A percentile compares a stretch with the other conserved stretches of the same genome.
These are phyloP conservation scores for Hebeloma cylindrosporum DNA, from an alignment of 768 basidiomycete species.

Conservation along the genomic window DNA sequence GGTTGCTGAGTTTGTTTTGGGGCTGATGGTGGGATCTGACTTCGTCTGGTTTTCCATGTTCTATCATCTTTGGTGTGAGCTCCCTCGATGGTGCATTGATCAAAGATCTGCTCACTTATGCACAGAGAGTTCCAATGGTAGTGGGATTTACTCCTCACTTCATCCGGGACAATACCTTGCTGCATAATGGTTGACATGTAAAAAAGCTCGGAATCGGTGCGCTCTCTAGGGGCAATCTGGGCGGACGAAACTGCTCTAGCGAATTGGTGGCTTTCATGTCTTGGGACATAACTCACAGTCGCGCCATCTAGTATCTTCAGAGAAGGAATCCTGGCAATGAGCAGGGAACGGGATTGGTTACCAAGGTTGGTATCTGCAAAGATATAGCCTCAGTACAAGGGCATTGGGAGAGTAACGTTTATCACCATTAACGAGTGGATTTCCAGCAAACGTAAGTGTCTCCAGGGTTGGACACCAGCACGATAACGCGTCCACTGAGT, in stretches of 20 bases:
- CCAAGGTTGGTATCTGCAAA: conserved; percentile 35
- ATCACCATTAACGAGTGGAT: conserved; percentile 62
- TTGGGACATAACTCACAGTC: conserved; percentile 42
- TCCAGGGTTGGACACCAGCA: conserved; percentile 70
- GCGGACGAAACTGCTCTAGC: conserved; percentile 11
- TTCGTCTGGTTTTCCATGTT: conserved; percentile 55
- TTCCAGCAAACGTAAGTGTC: conserved; percentile 59
- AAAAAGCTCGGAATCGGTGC: conserved; percentile 79
- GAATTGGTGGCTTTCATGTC: conserved; percentile 6
- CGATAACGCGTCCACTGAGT: conserved; percentile 60
- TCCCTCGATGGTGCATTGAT: conserved; percentile 4
- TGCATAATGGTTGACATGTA: conserved; percentile 70
- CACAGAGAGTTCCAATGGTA: conserved; percentile 68
- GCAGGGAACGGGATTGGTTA: conserved; percentile 53
- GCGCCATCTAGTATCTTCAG: conserved; percentile 65
- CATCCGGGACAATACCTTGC: conserved; percentile 42
- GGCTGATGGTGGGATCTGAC: conserved; percentile 23
- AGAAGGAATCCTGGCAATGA: conserved; percentile 67
- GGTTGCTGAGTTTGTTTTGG: conserved; percentile 57
- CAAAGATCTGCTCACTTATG: conserved; percentile 44
- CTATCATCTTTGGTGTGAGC: conserved; percentile 32
- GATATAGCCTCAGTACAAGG: conserved; percentile 3
- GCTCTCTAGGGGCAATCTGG: conserved; percentile 69
- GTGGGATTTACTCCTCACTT: conserved; percentile 47
- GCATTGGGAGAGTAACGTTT: conserved; percentile 5